Percentiles rank a stretch among this genome's conserved stretches.
phyloP scores from a whole-genome alignment of 148 eudicot genomes.

The Rhododendron williamsianum region DNA sequence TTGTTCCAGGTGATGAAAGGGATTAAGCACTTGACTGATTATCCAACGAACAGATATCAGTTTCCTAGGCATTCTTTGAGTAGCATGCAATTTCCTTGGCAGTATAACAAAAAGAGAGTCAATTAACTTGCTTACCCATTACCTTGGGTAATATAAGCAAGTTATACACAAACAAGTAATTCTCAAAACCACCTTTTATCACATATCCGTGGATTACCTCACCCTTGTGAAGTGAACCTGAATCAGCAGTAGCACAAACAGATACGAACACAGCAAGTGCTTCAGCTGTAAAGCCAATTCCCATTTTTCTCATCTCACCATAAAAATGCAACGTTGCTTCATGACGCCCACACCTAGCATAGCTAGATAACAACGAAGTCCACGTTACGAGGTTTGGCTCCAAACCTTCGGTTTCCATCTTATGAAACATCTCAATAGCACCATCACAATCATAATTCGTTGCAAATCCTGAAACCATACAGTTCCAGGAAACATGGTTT shows the following conservation, averaged over 20 bases:
- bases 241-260: slow-evolving; percentile 45
- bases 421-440: slow-evolving; percentile 33
- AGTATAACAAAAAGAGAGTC: not conserved
- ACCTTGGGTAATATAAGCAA: slow-evolving; percentile 37
- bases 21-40: not conserved
- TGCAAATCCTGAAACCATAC: slow-evolving; percentile 53
- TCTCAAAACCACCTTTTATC: slow-evolving; percentile 41
- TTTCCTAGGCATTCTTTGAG: not conserved
- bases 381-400: slow-evolving; percentile 57
- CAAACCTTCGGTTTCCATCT: slow-evolving; percentile 52
- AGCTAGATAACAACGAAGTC: slow-evolving; percentile 63
- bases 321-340: slow-evolving; percentile 32
- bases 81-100: not conserved
- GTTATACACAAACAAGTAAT: slow-evolving; percentile 39
- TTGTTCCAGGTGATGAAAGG: not conserved
- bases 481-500: slow-evolving; percentile 51
- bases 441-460: slow-evolving; percentile 35
- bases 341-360: slow-evolving; percentile 44
- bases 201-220: slow-evolving; percentile 42
- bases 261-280: slow-evolving; percentile 57
- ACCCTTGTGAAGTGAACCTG: slow-evolving; percentile 23
- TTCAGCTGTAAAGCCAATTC: slow-evolving; percentile 42
- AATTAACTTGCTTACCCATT: not conserved
- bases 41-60: not conserved
- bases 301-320: slow-evolving; percentile 36